phyloP scores from a whole-genome alignment of 2,329 filamentous ascomycete genomes.

The Penicillium sp. region DNA sequence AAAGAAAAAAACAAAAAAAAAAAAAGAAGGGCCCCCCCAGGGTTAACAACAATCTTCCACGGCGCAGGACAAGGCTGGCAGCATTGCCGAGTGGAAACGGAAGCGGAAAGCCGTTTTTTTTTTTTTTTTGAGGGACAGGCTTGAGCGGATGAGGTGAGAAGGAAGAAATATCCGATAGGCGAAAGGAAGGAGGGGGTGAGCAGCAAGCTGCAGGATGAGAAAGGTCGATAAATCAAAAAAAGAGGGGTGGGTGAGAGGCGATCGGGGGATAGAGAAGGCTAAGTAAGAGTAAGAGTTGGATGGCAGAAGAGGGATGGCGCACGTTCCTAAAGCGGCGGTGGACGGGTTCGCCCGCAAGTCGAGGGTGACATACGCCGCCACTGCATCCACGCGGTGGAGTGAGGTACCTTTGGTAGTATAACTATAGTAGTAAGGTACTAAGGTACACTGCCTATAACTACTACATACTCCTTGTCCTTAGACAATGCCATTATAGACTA shows the following conservation, averaged over 20 bases:
- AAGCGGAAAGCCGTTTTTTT: constrained; percentile 7
- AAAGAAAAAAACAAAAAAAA: not conserved
- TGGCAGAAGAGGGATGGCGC: constrained; percentile 1
- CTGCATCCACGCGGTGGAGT: too few species aligned
- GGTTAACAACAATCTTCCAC: constrained; percentile 24
- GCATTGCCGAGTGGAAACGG: constrained; percentile 30
- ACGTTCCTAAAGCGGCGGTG: constrained; percentile 5
- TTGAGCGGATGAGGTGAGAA: not conserved
- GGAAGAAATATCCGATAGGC: not conserved
- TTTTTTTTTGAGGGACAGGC: constrained; percentile 4
- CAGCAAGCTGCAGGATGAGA: not conserved
- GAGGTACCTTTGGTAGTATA: constrained; percentile 11
- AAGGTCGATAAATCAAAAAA: not conserved
- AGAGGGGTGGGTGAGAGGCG: not conserved
- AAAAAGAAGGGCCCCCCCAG: constrained; percentile 6
- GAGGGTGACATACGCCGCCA: constrained; percentile 7
- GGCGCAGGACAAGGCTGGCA: constrained; percentile 30
- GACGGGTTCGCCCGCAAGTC: not conserved
- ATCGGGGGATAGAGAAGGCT: not conserved
- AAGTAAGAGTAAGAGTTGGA: not conserved
- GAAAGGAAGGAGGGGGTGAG: not conserved
- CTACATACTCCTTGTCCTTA: too few species aligned
- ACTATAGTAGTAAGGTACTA: not conserved
- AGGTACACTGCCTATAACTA: too few species aligned
- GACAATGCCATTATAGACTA: too few species aligned